phyloP scores from a whole-genome alignment of 352 stramenopile genomes.

The Pythium pectinolyticum region DNA sequence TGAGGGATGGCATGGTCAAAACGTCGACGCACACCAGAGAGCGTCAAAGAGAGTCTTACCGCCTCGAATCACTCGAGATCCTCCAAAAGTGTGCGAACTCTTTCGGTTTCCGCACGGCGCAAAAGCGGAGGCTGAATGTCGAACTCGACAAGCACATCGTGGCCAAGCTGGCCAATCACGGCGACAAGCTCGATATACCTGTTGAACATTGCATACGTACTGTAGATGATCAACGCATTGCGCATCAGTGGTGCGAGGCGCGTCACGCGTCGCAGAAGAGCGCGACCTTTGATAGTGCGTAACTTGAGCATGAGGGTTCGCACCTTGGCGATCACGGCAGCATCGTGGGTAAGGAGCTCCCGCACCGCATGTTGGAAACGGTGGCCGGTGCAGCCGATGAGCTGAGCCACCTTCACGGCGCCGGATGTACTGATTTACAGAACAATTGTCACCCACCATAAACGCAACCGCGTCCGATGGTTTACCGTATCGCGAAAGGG shows the following conservation, averaged over 20 bases:
- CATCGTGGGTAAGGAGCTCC: background rate
- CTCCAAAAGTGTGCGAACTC: background rate
- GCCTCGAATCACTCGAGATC: background rate
- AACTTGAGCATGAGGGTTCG: slow-evolving; percentile 16
- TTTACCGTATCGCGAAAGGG: slow-evolving; percentile 14
- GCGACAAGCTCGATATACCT: too few species aligned
- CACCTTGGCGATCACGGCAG: background rate
- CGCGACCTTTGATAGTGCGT: slow-evolving; percentile 2
- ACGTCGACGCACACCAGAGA: too few species aligned
- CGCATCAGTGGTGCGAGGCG: slow-evolving; percentile 8
- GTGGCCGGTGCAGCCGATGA: slow-evolving; percentile 24
- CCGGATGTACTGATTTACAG: slow-evolving; percentile 28
- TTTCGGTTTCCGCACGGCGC: slow-evolving; percentile 22
- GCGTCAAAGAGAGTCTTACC: too few species aligned
- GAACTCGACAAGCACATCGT: slow-evolving; percentile 17
- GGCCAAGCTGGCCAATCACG: slow-evolving; percentile 7
- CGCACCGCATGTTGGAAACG: slow-evolving; percentile 20
- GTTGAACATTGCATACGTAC: slow-evolving; percentile 8
- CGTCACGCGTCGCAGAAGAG: slow-evolving; percentile 14
- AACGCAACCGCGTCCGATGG: slow-evolving; percentile 19
- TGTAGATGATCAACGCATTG: slow-evolving; percentile 23
- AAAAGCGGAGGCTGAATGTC: slow-evolving; percentile 17
- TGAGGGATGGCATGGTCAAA: too few species aligned
- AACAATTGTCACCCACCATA: slow-evolving; percentile 28
- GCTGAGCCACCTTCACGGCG: background rate